Conservation (phyloP, 257 asterid genomes). For the Solanum pennellii region DNA sequence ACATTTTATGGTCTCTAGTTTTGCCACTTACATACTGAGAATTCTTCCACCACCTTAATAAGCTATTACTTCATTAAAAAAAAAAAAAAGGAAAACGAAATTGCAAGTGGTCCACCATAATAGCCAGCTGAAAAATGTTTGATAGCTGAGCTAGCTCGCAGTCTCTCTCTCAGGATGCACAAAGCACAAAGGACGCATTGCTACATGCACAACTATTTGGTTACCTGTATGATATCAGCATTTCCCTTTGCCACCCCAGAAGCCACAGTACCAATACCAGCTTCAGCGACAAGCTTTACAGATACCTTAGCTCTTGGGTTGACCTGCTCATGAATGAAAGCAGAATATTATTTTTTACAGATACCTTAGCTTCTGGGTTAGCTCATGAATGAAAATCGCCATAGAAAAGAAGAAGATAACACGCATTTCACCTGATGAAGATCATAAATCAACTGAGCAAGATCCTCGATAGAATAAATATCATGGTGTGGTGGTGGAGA, state of each 20-base stretch:
- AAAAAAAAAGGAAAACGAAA: not conserved
- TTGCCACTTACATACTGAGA: not conserved
- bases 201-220: not conserved
- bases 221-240: conserved; percentile 96
- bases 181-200: not conserved
- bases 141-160: not conserved
- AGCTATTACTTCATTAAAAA: not conserved
- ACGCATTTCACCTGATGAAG: conserved; percentile 78
- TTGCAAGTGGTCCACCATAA: not conserved
- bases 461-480: conserved; percentile 98
- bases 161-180: not conserved
- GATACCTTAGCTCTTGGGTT: conserved; percentile 96
- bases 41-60: not conserved
- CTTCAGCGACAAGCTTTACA: conserved; percentile 96
- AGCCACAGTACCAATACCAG: conserved; percentile 99
- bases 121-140: not conserved
- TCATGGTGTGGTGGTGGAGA: conserved; percentile 99
- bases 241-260: conserved; percentile 99
- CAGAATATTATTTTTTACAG: conserved; percentile 12
- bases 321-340: conserved; percentile 41
- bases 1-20: not conserved
- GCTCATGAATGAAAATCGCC: conserved; percentile 5
- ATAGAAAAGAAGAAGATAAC: not conserved
- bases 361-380: conserved; percentile 86
- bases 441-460: conserved; percentile 94